Evolutionary conservation across 495 filamentous ascomycete species (phyloP).

Genomic region (Rostrohypoxylon terebratum): DNA sequence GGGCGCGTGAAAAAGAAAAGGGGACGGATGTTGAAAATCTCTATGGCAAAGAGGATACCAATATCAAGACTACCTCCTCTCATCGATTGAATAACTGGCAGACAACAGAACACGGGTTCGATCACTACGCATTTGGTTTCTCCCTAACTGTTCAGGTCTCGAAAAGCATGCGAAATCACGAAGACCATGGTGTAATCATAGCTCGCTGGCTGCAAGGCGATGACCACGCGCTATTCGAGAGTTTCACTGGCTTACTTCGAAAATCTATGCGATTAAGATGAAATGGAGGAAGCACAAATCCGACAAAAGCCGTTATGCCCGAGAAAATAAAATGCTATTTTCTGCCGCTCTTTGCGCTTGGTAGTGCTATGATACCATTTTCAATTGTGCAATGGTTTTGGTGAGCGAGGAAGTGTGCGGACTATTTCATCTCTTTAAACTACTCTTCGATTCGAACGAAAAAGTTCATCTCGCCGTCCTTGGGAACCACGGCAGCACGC

Average conservation of each 20-base stretch:
- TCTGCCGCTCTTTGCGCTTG: too few relatives aligned
- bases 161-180: conserved; percentile 19
- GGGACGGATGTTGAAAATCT: conserved; percentile 32
- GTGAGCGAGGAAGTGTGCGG: background rate
- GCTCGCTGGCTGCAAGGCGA: conserved; percentile 82
- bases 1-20: conserved; percentile 63
- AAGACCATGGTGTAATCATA: conserved; percentile 50
- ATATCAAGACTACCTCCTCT: background rate
- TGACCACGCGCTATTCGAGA: conserved; percentile 84
- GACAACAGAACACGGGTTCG: conserved; percentile 24
- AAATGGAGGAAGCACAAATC: background rate
- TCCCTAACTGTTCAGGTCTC: conserved; percentile 48
- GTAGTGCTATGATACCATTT: too few relatives aligned
- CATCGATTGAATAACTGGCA: conserved; percentile 15
- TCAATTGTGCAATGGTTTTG: background rate
- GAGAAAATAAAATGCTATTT: too few relatives aligned
- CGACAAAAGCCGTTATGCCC: background rate
- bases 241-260: conserved; percentile 83
- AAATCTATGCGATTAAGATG: conserved; percentile 35
- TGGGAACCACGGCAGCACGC: conserved; percentile 69
- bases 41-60: conserved; percentile 40
- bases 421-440: background rate
- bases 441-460: conserved; percentile 58
- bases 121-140: conserved; percentile 57
- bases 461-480: conserved; percentile 84